Evolutionary conservation across 208 protist genomes (phyloP).

Genomic region (Crithidia thermophila): DNA sequence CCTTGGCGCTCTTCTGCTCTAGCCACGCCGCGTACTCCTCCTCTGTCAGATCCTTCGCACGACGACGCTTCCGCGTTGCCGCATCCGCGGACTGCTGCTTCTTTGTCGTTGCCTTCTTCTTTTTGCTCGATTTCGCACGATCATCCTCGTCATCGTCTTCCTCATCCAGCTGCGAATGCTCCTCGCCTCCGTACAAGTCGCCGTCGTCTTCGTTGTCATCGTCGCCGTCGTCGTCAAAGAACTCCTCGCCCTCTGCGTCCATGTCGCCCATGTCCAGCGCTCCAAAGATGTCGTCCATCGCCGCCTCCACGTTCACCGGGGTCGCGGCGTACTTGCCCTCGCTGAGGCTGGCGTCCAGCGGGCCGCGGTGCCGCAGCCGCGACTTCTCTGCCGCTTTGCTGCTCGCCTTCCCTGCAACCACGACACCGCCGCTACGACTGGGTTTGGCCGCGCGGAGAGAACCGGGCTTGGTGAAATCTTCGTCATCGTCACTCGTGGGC

Average conservation of each 20-base stretch:
- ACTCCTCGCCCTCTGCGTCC: slow-evolving; percentile 62
- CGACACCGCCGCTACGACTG: neutral
- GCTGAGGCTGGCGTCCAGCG: slow-evolving; percentile 63
- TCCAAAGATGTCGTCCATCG: slow-evolving; percentile 80
- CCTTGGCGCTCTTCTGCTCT: slow-evolving; percentile 44
- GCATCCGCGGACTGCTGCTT: slow-evolving; percentile 4
- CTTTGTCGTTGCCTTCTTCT: neutral
- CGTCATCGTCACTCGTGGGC: slow-evolving; percentile 3
- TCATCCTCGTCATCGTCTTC: slow-evolving; percentile 26
- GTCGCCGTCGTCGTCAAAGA: slow-evolving; percentile 22
- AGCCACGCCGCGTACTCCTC: slow-evolving; percentile 77
- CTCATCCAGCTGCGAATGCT: neutral
- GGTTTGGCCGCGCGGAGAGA: neutral
- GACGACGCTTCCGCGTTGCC: slow-evolving; percentile 8
- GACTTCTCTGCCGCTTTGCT: slow-evolving; percentile 1
- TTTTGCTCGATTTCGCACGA: neutral
- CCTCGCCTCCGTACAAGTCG: slow-evolving; percentile 1
- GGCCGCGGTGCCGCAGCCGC: slow-evolving; percentile 73
- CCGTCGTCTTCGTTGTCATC: slow-evolving; percentile 20
- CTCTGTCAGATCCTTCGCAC: slow-evolving; percentile 65
- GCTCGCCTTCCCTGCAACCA: neutral
- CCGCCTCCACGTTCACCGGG: slow-evolving; percentile 57
- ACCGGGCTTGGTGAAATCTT: neutral
- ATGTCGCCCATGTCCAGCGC: slow-evolving; percentile 77
- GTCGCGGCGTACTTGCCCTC: slow-evolving; percentile 68